These are phyloP conservation scores for Pseudogymnoascus sp. DNA, from an alignment of 2,329 filamentous ascomycete species.

Conservation along the genomic window DNA sequence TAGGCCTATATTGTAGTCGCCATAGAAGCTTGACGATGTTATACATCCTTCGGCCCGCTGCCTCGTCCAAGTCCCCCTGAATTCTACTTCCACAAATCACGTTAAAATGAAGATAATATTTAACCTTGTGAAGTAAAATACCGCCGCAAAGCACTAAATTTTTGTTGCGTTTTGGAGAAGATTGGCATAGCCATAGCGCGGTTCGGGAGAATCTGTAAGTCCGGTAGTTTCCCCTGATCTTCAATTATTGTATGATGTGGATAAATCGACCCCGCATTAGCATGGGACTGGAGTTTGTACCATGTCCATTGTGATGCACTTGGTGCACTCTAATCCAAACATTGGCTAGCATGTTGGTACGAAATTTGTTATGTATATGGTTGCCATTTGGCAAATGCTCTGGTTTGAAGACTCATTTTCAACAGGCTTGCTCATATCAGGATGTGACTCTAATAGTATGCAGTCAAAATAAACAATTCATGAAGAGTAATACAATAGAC, in stretches of 20 bases:
- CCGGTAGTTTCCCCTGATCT: background rate
- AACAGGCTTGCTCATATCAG: background rate
- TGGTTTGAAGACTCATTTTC: background rate
- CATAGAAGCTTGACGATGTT: background rate
- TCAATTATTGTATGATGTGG: background rate
- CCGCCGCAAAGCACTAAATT: background rate
- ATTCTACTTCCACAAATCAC: background rate
- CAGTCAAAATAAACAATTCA: background rate
- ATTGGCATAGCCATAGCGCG: background rate
- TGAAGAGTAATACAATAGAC: background rate
- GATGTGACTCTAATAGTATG: background rate
- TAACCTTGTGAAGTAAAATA: background rate
- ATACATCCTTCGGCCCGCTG: background rate
- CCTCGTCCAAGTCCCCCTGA: slow-evolving; percentile 16
- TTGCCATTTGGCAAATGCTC: background rate
- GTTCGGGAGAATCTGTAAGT: background rate
- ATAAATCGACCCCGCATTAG: background rate
- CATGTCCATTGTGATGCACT: background rate
- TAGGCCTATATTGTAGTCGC: background rate
- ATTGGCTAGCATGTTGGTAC: background rate
- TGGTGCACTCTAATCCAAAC: background rate
- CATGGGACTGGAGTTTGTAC: background rate
- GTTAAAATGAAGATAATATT: background rate
- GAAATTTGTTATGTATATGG: background rate
- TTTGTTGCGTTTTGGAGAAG: background rate